These are phyloP conservation scores for Spinacia oleracea DNA, from an alignment of 179 eudicot species.

Conservation along the genomic window DNA sequence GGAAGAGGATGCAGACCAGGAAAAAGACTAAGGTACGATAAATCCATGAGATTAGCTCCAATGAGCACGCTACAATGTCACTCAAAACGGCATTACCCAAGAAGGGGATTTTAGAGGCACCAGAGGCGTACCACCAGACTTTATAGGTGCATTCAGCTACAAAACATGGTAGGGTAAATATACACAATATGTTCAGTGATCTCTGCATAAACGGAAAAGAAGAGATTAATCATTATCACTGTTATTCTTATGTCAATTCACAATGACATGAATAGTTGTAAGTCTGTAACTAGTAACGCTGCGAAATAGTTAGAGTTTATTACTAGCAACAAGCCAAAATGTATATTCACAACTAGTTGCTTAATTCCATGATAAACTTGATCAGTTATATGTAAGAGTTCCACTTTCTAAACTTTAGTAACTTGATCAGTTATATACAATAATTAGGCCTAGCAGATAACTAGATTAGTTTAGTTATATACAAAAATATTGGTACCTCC, in stretches of 20 bases:
- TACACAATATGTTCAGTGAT: constrained; percentile 64
- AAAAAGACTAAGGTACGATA: constrained; percentile 84
- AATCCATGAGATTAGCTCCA: constrained; percentile 89
- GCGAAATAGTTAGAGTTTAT: background rate
- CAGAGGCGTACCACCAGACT: constrained; percentile 94
- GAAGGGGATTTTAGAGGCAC: constrained; percentile 69
- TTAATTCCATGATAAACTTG: background rate
- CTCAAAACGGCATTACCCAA: constrained; percentile 63
- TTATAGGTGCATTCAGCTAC: constrained; percentile 72
- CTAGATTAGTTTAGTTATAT: no score
- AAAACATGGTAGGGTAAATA: constrained; percentile 78
- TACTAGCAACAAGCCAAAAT: background rate
- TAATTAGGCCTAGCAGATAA: no score
- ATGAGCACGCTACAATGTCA: constrained; percentile 60
- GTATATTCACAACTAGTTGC: background rate
- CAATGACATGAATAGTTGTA: background rate
- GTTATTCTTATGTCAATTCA: background rate
- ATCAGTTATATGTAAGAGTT: no score
- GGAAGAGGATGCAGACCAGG: constrained; percentile 86
- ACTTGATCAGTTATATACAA: no score
- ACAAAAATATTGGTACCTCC: background rate
- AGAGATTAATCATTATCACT: constrained; percentile 6
- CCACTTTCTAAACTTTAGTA: no score
- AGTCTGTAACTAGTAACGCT: background rate
- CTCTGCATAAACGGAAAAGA: constrained; percentile 48